Evolutionary conservation across 2,329 filamentous ascomycete genomes (phyloP), one percentile per base, ranked within the genome.

Genomic region (Tolypocladium amazonense): DNA sequence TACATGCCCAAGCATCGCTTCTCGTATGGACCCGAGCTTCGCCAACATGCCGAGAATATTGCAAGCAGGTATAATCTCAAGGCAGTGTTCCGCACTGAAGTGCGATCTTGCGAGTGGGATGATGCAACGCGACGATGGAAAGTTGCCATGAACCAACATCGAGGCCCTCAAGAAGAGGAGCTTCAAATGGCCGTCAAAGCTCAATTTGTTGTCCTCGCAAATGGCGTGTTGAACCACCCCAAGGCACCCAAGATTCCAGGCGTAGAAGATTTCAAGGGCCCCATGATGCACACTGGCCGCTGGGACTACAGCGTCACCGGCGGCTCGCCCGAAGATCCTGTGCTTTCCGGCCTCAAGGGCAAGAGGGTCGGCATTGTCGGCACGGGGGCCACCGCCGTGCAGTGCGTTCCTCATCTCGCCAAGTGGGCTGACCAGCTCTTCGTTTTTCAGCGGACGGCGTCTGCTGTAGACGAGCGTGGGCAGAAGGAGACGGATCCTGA

Each of bases 371-470:
- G 74, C 3, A 71, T 82, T 56, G 69, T 83, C 37, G 81, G 80
- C 27, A 82, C 79, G 0, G 80, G 78, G 0, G 77, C 79, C 1
- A 81, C 78, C 0, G 76, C 74, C 0, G 70, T 82, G 3, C 77
- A 80, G 61, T 73, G 71, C 1, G 66, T 81, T 0, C 77, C 80
- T 0, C 65, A 72, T 23, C 66, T 83, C 0, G 79, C 76, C 2
- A 72, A 76, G 55, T 79, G 73, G 60, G 76, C 79, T 0, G 76
- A 79, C 56, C 71, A 82, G 45, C 65, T 84, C 3, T 81, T 77
- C 62, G 80, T 85, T n/a, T 76, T 85, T 65, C 81, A 85, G 66
- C 77, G 82, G 3, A 85, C 82, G 3, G 81, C 81, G 4, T 73
- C 76, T 1, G 69, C 70, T 0, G 71, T 80, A 5, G 72, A 72